Conservation (phyloP, 2,329 filamentous ascomycete species). For the Aspergillus aculeatus region DNA sequence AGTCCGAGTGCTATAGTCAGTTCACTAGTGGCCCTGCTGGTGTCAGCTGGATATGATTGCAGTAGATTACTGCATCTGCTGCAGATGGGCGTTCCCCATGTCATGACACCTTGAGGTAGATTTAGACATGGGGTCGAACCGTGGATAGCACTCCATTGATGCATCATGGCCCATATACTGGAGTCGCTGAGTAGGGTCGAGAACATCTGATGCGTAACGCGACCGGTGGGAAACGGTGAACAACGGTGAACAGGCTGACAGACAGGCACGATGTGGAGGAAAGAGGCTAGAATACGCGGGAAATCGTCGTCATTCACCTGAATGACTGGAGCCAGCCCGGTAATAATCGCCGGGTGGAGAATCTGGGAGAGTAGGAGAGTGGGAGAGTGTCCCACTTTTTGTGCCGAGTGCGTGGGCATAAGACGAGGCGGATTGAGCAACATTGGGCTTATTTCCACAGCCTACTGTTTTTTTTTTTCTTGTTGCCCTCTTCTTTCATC, state of each 20-base stretch:
- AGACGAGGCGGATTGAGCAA: background rate
- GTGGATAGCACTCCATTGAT: background rate
- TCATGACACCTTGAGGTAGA: background rate
- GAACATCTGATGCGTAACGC: background rate
- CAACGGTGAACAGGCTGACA: background rate
- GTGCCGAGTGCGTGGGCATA: background rate
- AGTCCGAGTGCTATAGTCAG: background rate
- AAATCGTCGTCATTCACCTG: background rate
- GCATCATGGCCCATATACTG: no score
- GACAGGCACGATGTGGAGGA: background rate
- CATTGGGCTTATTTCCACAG: background rate
- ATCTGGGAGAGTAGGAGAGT: no score
- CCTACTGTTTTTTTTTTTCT: constrained; percentile 1
- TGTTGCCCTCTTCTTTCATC: constrained; percentile 3
- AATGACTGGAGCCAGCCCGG: background rate
- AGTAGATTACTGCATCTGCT: background rate
- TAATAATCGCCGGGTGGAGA: background rate
- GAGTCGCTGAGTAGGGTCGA: background rate
- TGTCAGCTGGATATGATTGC: background rate
- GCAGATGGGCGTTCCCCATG: background rate
- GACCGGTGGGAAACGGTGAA: background rate
- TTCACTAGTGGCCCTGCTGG: background rate
- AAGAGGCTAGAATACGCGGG: background rate
- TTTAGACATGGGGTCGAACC: background rate
- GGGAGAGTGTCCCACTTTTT: background rate